A percentile compares a stretch with the other conserved stretches of the same genome.
phyloP scores from a whole-genome alignment of 495 filamentous ascomycete genomes.

The Wilcoxina mikolae region DNA sequence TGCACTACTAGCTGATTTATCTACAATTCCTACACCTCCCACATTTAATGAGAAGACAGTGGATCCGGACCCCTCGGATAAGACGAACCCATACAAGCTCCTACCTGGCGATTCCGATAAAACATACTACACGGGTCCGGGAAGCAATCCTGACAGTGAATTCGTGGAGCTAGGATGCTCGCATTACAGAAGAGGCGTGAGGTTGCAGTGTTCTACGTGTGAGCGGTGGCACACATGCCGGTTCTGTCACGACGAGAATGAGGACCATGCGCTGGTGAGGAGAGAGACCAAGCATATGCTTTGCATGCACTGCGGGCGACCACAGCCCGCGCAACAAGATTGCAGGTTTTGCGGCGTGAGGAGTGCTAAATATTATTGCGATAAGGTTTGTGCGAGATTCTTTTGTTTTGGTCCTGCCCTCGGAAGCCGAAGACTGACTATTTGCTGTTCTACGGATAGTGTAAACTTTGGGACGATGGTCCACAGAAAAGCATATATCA shows the following conservation, averaged over 20 bases:
- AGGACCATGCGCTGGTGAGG: conserved; percentile 69
- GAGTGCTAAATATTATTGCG: conserved; percentile 86
- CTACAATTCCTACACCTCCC: conserved; percentile 30
- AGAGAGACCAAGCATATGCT: conserved; percentile 86
- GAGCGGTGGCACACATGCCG: conserved; percentile 88
- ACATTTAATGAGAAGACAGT: neutral
- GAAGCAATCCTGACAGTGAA: no score
- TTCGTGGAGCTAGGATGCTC: conserved; percentile 64
- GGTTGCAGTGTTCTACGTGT: conserved; percentile 81
- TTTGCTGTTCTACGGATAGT: conserved; percentile 35
- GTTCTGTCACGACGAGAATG: conserved; percentile 78
- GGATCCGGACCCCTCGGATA: conserved; percentile 26
- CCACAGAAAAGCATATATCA: conserved; percentile 86
- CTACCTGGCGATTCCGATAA: conserved; percentile 48
- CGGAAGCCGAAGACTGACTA: conserved; percentile 50
- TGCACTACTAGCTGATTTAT: conserved; percentile 24
- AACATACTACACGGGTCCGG: conserved; percentile 31
- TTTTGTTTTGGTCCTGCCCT: conserved; percentile 64
- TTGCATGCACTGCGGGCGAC: conserved; percentile 85
- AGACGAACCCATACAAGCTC: conserved; percentile 49
- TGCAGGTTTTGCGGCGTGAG: conserved; percentile 62
- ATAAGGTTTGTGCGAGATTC: conserved; percentile 78
- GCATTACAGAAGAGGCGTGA: conserved; percentile 93
- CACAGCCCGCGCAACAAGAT: conserved; percentile 65
- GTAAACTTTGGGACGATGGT: conserved; percentile 96